Base-by-base conservation (phyloP, 192 early-diverging fungal genomes). In the Podila epigama region DNA sequence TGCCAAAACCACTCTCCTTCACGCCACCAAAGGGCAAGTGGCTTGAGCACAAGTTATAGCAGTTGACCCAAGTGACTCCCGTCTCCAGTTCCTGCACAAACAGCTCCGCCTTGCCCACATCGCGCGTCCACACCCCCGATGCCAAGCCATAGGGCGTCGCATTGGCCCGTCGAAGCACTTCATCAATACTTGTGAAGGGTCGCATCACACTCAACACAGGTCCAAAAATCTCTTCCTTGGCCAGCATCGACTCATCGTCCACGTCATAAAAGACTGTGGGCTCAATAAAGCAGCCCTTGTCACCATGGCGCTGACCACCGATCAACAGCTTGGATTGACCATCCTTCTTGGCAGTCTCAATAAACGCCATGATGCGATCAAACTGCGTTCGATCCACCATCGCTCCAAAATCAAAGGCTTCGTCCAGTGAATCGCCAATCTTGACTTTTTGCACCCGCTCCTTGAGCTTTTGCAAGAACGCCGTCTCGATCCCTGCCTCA, bases 211-310 rank as follows among this genome's bases (percentile, higher is more conserved):
- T 86, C 9, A 92, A 87, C 7, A 96, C 95, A 8, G 93, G 94
- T n/a, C 93, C 93, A 82, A 96, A 96, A 44, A 94, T 92, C 79
- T 96, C 93, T 56, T 96, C 92, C 59, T 87, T 77, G 41, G 89
- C 82, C 25, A 92, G 79, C 27, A 63, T 72, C 79, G 87, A 81
- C 0, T 69, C 65, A 10, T 89, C 84, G 41, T 84, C 62, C 16
- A 85, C 85, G 63, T 89, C 84, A 5, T 88, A 85, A 71, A 94
- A 91, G 40, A 96, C 82, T 11, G 93, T 94, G 13, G 94, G 94
- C 41, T 88, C 80, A 53, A 96, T 86, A 73, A 85, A 96, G 83
- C 87, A 94, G 1, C 93, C 94, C 70, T 89, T 80, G 35, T 87
- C 77, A 27, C 89, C 90, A 51, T 75, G 50, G 44, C 85, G 82